A percentile compares a stretch with the other conserved stretches of the same genome.
These are phyloP conservation scores for Collybia nuda DNA, from an alignment of 768 basidiomycete genomes.

Conservation along the genomic window DNA sequence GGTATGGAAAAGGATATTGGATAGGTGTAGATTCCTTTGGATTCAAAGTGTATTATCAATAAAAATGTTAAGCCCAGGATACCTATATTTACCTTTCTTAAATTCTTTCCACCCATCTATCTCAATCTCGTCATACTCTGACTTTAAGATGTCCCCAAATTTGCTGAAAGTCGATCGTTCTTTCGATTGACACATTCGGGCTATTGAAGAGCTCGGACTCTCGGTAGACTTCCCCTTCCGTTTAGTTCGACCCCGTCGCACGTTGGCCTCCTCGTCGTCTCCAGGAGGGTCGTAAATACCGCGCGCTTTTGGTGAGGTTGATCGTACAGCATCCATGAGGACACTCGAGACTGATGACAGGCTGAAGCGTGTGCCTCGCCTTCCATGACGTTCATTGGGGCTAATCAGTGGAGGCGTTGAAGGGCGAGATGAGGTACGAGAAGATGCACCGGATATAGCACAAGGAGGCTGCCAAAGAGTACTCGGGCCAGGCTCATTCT, in stretches of 20 bases:
- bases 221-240: constrained; percentile 21
- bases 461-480: constrained; percentile 7
- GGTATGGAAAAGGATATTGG: constrained; percentile 92
- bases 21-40: constrained; percentile 84
- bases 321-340: constrained; percentile 49
- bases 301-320: constrained; percentile 36
- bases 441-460: not conserved
- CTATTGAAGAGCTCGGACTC: constrained; percentile 5
- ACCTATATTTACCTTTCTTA: constrained; percentile 64
- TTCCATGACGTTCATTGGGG: constrained; percentile 15
- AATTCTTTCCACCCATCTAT: constrained; percentile 81
- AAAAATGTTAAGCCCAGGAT: not conserved
- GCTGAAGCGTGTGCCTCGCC: constrained; percentile 44
- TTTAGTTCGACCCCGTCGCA: constrained; percentile 32
- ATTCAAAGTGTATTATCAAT: not conserved
- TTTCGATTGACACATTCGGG: constrained; percentile 18
- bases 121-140: constrained; percentile 37
- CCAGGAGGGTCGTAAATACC: constrained; percentile 9
- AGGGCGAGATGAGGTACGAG: constrained; percentile 3
- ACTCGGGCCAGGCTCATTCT: constrained; percentile 24
- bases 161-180: constrained; percentile 35
- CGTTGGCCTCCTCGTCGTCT: constrained; percentile 20
- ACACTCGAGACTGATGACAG: constrained; percentile 51
- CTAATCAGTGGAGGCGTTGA: constrained; percentile 1
- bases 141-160: constrained; percentile 38